Evolutionary conservation across 768 basidiomycete species (phyloP).

Genomic region (Tricholoma bakamatsutake): DNA sequence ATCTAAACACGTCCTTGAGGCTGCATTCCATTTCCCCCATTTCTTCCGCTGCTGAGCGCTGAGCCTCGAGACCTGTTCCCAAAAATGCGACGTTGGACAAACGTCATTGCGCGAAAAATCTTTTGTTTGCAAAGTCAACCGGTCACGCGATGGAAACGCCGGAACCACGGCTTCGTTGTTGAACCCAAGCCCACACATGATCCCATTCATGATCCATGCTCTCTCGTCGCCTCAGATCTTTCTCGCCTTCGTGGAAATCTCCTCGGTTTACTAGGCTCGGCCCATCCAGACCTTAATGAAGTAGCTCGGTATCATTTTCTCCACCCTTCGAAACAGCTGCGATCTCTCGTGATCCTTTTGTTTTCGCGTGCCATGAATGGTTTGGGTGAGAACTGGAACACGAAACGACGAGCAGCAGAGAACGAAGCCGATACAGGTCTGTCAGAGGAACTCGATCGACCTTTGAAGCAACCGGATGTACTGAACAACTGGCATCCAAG

Average conservation of each 20-base stretch:
- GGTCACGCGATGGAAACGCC: slow-evolving; percentile 25
- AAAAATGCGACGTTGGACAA: slow-evolving; percentile 11
- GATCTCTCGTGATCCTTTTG: slow-evolving; percentile 85
- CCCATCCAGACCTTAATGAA: slow-evolving; percentile 81
- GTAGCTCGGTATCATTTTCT: slow-evolving; percentile 92
- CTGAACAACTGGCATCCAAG: slow-evolving; percentile 89
- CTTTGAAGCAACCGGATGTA: slow-evolving; percentile 74
- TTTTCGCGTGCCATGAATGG: slow-evolving; percentile 94
- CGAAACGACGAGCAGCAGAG: slow-evolving; percentile 54
- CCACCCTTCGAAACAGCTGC: slow-evolving; percentile 83
- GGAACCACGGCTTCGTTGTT: slow-evolving; percentile 33
- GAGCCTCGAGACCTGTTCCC: slow-evolving; percentile 12
- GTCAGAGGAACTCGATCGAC: slow-evolving; percentile 61
- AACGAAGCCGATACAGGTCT: slow-evolving; percentile 49
- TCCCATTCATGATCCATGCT: slow-evolving; percentile 52
- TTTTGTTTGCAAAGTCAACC: slow-evolving; percentile 7
- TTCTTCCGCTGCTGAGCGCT: slow-evolving; percentile 3
- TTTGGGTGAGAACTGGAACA: slow-evolving; percentile 58
- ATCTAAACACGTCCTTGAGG: background rate
- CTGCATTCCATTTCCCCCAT: slow-evolving; percentile 1
- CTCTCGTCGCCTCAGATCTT: slow-evolving; percentile 70
- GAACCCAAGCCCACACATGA: slow-evolving; percentile 22
- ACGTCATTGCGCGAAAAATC: background rate
- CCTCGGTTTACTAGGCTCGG: slow-evolving; percentile 75
- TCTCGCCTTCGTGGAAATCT: slow-evolving; percentile 64